These are phyloP conservation scores for Naumovozyma castellii DNA, from an alignment of 805 yeast species.

Conservation along the genomic window DNA sequence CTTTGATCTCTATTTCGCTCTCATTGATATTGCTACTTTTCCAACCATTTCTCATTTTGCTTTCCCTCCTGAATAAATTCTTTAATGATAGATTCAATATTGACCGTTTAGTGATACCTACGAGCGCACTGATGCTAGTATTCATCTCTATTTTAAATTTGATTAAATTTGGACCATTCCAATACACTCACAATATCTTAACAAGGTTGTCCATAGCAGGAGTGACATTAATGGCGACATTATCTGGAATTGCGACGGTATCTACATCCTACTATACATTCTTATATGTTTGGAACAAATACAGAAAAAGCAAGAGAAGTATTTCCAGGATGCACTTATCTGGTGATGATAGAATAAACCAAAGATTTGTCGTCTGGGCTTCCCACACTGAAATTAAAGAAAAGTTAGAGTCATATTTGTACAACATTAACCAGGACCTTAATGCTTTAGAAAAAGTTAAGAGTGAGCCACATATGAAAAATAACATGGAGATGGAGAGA, in stretches of 20 bases:
- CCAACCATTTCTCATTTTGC: slow-evolving; percentile 25
- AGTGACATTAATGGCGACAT: slow-evolving; percentile 25
- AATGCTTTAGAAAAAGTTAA: slow-evolving; percentile 11
- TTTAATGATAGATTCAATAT: slow-evolving; percentile 20
- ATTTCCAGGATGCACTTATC: neutral
- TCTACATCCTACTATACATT: slow-evolving; percentile 25
- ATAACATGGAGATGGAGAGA: slow-evolving; percentile 7
- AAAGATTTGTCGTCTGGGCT: slow-evolving; percentile 19
- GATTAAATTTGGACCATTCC: slow-evolving; percentile 24
- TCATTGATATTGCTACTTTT: slow-evolving; percentile 18
- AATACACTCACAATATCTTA: slow-evolving; percentile 19
- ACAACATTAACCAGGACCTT: slow-evolving; percentile 14
- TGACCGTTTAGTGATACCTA: slow-evolving; percentile 15
- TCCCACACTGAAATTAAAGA: slow-evolving; percentile 12
- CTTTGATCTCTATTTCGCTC: slow-evolving; percentile 15
- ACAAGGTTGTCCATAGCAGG: slow-evolving; percentile 28
- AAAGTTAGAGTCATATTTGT: slow-evolving; percentile 14
- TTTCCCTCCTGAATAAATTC: slow-evolving; percentile 25
- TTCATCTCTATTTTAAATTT: slow-evolving; percentile 11
- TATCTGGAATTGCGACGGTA: slow-evolving; percentile 28
- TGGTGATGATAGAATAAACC: slow-evolving; percentile 3
- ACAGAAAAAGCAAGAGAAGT: slow-evolving; percentile 1
- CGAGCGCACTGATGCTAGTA: slow-evolving; percentile 9
- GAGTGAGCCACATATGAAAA: slow-evolving; percentile 8
- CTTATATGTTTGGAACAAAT: slow-evolving; percentile 10